These are phyloP conservation scores for Paramecium biaurelia DNA, from an alignment of 73 alveolate species.

Conservation along the genomic window DNA sequence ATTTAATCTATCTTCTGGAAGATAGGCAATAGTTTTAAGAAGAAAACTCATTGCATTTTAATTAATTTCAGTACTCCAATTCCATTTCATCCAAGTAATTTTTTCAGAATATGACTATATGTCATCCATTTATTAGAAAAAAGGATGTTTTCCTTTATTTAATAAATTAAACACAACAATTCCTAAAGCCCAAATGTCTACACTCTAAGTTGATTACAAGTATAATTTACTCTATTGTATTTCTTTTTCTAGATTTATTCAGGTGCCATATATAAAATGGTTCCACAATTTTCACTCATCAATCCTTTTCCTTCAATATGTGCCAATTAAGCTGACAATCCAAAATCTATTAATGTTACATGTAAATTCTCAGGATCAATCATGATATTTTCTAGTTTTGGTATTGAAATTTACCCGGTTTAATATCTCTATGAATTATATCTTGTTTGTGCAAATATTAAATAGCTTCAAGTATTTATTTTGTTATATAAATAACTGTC, in stretches of 20 bases:
- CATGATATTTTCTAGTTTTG: neutral
- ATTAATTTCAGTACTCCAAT: neutral
- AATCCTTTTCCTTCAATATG: neutral
- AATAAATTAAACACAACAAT: neutral
- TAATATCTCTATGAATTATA: neutral
- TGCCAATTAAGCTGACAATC: conserved; percentile 4
- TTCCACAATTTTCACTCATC: conserved; percentile 72
- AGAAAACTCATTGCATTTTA: neutral
- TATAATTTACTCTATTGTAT: conserved; percentile 38
- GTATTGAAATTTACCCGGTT: neutral
- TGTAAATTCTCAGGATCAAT: neutral
- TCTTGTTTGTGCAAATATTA: neutral
- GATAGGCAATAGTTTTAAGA: neutral
- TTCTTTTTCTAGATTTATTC: conserved; percentile 71
- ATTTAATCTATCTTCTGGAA: neutral
- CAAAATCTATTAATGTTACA: conserved; percentile 10
- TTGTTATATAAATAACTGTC: neutral
- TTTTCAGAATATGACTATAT: neutral
- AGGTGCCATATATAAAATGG: conserved; percentile 79
- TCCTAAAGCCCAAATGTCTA: conserved; percentile 23
- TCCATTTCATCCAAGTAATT: neutral
- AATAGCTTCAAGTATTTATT: neutral
- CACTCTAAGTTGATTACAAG: neutral
- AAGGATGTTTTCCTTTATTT: neutral
- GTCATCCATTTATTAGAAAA: neutral